Conservation (phyloP, 2,329 filamentous ascomycete species). For the Colletotrichum sp. region DNA sequence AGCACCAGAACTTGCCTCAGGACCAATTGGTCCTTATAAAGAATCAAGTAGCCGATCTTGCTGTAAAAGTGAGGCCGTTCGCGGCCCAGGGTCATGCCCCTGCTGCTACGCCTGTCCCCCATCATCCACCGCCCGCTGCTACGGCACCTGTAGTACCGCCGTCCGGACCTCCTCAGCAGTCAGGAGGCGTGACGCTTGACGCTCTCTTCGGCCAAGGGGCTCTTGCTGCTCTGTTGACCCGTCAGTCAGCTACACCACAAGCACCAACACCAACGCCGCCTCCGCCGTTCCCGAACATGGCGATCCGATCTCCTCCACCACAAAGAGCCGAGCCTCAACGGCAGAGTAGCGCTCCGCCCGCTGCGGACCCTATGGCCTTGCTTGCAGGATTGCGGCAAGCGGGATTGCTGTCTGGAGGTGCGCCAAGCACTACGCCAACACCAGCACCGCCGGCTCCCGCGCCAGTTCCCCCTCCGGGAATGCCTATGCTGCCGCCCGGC, state of each 20-base stretch:
- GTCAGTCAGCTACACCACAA: slow-evolving; percentile 57
- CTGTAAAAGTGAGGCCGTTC: slow-evolving; percentile 63
- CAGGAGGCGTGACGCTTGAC: slow-evolving; percentile 55
- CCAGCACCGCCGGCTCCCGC: slow-evolving; percentile 33
- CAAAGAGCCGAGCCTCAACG: slow-evolving; percentile 43
- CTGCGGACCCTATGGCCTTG: slow-evolving; percentile 61
- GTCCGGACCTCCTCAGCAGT: slow-evolving; percentile 26
- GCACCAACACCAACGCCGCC: slow-evolving; percentile 47
- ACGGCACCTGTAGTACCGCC: slow-evolving; percentile 36
- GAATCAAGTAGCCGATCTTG: slow-evolving; percentile 82
- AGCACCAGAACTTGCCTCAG: slow-evolving; percentile 77
- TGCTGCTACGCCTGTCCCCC: slow-evolving; percentile 42
- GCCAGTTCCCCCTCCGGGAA: slow-evolving; percentile 32
- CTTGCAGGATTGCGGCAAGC: slow-evolving; percentile 72
- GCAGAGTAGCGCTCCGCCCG: slow-evolving; percentile 37
- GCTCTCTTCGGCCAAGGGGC: slow-evolving; percentile 64
- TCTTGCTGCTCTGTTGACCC: slow-evolving; percentile 62
- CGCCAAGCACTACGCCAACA: slow-evolving; percentile 41
- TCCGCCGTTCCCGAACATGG: slow-evolving; percentile 36
- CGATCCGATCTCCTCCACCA: slow-evolving; percentile 57
- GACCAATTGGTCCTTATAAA: slow-evolving; percentile 86
- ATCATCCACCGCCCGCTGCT: slow-evolving; percentile 37
- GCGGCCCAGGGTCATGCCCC: slow-evolving; percentile 46
- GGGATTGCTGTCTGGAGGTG: slow-evolving; percentile 61
- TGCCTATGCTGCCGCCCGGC: slow-evolving; percentile 27